phyloP scores from a whole-genome alignment of 2,329 filamentous ascomycete species.

The Xylaria sp. region DNA sequence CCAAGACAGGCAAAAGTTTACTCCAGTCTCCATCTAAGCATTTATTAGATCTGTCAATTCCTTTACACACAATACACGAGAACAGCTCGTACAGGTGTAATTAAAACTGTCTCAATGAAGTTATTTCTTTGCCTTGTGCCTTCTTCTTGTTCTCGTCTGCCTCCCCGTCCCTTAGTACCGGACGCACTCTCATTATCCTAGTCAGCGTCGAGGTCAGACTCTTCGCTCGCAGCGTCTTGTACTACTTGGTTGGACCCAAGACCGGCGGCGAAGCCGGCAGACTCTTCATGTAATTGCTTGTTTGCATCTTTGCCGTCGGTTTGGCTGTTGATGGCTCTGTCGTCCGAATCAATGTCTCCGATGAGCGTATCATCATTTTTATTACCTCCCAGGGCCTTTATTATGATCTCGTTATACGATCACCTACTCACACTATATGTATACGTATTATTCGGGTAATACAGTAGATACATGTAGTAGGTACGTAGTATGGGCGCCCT shows the following conservation, averaged over 20 bases:
- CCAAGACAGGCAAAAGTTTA: too few species aligned
- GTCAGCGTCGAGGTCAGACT: slow-evolving; percentile 51
- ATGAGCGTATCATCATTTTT: slow-evolving; percentile 73
- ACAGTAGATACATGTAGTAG: too few species aligned
- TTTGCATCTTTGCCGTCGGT: slow-evolving; percentile 54
- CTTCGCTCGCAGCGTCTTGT: slow-evolving; percentile 53
- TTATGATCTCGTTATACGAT: slow-evolving; percentile 45
- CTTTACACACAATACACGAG: too few species aligned
- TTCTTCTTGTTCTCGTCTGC: slow-evolving; percentile 11
- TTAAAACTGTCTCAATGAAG: too few species aligned
- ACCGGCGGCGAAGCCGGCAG: slow-evolving; percentile 63
- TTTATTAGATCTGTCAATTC: too few species aligned
- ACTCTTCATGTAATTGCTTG: slow-evolving; percentile 61
- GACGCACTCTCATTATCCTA: slow-evolving; percentile 42
- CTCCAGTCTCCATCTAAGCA: too few species aligned
- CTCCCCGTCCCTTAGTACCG: slow-evolving; percentile 41
- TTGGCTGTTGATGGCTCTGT: slow-evolving; percentile 54
- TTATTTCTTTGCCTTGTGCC: slow-evolving; percentile 25
- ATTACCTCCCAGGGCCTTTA: slow-evolving; percentile 72
- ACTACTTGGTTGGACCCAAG: slow-evolving; percentile 61
- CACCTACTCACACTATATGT: too few species aligned
- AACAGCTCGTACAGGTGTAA: too few species aligned
- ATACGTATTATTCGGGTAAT: too few species aligned
- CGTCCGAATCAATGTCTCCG: slow-evolving; percentile 63
- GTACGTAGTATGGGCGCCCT: too few species aligned